These are phyloP conservation scores for Blastobotrys apis DNA, from an alignment of 1,139 yeast species.

Conservation along the genomic window DNA sequence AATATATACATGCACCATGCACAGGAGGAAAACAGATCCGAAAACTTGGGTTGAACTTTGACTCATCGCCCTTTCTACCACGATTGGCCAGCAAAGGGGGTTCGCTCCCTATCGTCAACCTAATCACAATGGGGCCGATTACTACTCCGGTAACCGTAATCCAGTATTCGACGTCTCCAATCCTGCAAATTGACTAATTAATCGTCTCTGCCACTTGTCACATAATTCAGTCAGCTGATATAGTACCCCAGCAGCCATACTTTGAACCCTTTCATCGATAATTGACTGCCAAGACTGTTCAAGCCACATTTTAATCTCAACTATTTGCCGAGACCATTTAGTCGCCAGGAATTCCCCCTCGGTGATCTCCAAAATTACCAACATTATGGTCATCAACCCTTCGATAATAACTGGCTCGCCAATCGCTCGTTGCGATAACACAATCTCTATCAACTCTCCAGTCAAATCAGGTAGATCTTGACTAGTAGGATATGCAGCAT, in stretches of 20 bases:
- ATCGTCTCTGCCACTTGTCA: constrained; percentile 27
- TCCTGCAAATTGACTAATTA: constrained; percentile 25
- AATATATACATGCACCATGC: no score
- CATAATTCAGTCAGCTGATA: constrained; percentile 39
- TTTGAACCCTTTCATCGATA: constrained; percentile 44
- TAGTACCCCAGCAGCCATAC: constrained; percentile 50
- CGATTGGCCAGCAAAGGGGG: no score
- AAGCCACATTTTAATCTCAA: constrained; percentile 42
- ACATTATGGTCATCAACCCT: constrained; percentile 45
- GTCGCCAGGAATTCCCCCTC: constrained; percentile 41
- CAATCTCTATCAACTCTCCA: constrained; percentile 46
- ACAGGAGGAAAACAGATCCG: no score
- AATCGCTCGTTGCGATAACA: constrained; percentile 26
- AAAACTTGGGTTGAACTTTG: no score
- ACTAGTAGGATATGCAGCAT: constrained; percentile 54
- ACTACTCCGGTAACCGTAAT: neutral
- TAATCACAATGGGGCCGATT: no score
- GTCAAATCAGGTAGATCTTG: constrained; percentile 54
- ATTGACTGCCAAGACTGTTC: constrained; percentile 44
- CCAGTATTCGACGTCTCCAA: constrained; percentile 6
- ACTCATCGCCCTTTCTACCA: no score
- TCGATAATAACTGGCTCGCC: constrained; percentile 37
- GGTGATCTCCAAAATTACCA: constrained; percentile 46
- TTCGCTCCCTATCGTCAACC: no score
- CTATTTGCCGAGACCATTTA: constrained; percentile 34